These are phyloP conservation scores for Alternaria alternata DNA, from an alignment of 2,329 filamentous ascomycete species.

Conservation along the genomic window DNA sequence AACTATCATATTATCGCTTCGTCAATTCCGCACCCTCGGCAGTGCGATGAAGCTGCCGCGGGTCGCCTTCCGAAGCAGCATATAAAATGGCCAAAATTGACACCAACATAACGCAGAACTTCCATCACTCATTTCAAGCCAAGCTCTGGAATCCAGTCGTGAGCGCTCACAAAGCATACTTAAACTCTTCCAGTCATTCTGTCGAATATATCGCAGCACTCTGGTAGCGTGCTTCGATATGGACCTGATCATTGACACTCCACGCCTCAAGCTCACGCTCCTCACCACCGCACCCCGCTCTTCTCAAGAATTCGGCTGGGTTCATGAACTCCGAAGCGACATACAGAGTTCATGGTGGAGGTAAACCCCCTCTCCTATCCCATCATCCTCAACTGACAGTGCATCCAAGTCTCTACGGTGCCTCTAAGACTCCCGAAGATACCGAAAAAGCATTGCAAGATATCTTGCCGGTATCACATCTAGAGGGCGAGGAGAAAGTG, in stretches of 20 bases:
- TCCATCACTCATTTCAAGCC: neutral
- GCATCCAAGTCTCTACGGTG: neutral
- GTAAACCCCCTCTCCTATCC: neutral
- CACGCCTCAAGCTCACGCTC: neutral
- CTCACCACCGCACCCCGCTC: neutral
- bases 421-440: neutral
- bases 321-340: neutral
- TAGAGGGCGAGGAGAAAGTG: neutral
- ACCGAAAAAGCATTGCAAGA: neutral
- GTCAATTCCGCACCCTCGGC: neutral
- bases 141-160: neutral
- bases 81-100: neutral
- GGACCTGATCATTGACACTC: neutral
- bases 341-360: neutral
- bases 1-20: neutral
- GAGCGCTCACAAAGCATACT: neutral
- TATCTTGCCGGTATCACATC: neutral
- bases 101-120: neutral
- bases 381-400: neutral
- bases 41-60: neutral
- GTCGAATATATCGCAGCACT: neutral
- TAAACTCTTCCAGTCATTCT: rapidly evolving
- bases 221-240: neutral
- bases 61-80: neutral
- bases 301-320: neutral